A percentile compares a stretch with the other conserved stretches of the same genome.
phyloP scores from a whole-genome alignment of 2,329 filamentous ascomycete species.

The Verticillium albo-atrum region DNA sequence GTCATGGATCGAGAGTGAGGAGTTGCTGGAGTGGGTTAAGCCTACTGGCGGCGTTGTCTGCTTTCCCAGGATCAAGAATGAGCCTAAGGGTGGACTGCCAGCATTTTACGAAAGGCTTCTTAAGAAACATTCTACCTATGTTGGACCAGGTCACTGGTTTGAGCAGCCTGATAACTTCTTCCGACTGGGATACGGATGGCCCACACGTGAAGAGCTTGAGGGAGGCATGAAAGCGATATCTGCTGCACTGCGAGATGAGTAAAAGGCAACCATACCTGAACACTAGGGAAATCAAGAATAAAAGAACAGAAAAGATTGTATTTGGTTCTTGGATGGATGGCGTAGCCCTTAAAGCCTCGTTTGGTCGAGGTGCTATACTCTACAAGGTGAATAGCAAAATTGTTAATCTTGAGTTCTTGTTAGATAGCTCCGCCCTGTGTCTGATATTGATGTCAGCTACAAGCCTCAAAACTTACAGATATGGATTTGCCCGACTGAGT shows the following conservation, averaged over 20 bases:
- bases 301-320: too few species aligned
- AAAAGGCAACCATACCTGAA: too few species aligned
- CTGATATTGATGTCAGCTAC: too few species aligned
- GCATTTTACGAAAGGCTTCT: conserved; percentile 15
- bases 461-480: too few species aligned
- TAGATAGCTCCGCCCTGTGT: too few species aligned
- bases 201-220: conserved; percentile 14
- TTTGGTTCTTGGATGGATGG: too few species aligned
- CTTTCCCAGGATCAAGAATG: conserved; percentile 16
- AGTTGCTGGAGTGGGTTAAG: conserved; percentile 17
- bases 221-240: conserved; percentile 15
- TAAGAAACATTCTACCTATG: conserved; percentile 12
- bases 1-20: conserved; percentile 16
- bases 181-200: conserved; percentile 19
- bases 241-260: conserved; percentile 4
- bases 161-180: conserved; percentile 17
- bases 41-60: conserved; percentile 17
- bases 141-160: conserved; percentile 19
- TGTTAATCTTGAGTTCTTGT: too few species aligned
- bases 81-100: conserved; percentile 10
- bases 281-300: too few species aligned
- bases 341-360: too few species aligned
- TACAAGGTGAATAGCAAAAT: too few species aligned
- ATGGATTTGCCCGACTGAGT: too few species aligned
- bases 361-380: too few species aligned